These are phyloP conservation scores for Camellia oleifera DNA, from an alignment of 179 eudicot species.

Conservation along the genomic window DNA sequence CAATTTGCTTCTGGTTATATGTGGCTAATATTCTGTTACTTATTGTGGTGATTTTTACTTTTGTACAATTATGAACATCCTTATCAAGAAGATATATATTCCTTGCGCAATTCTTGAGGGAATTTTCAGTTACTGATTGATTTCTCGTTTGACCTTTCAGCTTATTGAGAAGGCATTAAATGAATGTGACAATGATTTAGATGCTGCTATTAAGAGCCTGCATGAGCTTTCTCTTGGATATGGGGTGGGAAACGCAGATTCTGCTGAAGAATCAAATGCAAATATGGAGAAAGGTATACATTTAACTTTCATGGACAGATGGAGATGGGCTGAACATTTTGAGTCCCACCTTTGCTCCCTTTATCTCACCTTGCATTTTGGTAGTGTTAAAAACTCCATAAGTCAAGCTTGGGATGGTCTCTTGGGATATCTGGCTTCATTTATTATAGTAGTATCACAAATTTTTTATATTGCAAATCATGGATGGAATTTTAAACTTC, in stretches of 20 bases:
- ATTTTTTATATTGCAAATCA: neutral
- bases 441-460: neutral
- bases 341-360: neutral
- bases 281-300: slow-evolving; percentile 37
- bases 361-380: neutral
- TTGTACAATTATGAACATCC: neutral
- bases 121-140: neutral
- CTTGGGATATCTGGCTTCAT: slow-evolving; percentile 1
- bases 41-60: neutral
- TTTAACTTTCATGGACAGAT: neutral
- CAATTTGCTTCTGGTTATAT: neutral
- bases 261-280: slow-evolving; percentile 32
- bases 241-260: slow-evolving; percentile 24
- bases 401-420: slow-evolving; percentile 5
- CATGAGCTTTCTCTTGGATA: slow-evolving; percentile 49
- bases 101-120: neutral
- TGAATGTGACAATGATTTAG: slow-evolving; percentile 57
- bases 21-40: neutral
- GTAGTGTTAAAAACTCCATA: neutral
- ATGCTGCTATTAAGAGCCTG: slow-evolving; percentile 58
- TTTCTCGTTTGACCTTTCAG: slow-evolving; percentile 29
- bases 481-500: neutral
- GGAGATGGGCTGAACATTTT: neutral
- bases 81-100: neutral
- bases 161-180: slow-evolving; percentile 49